Conservation (phyloP, 768 basidiomycete species). For the Ramaria sp. region DNA sequence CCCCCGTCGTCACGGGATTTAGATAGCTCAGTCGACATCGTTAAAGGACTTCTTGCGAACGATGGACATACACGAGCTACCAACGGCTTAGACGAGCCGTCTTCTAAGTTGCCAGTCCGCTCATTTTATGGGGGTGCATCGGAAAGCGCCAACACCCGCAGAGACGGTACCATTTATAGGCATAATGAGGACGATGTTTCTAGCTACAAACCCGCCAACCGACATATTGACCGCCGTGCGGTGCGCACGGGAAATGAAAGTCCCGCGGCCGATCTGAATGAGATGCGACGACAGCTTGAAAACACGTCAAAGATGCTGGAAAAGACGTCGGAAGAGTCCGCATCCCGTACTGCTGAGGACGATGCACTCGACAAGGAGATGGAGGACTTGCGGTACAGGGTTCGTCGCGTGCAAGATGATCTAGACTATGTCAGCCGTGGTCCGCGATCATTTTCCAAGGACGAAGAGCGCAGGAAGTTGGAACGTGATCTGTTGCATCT, state of each 20-base stretch:
- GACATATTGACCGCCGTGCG: constrained; percentile 78
- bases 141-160: constrained; percentile 45
- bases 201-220: constrained; percentile 65
- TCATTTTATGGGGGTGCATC: constrained; percentile 54
- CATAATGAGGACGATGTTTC: constrained; percentile 56
- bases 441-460: constrained; percentile 58
- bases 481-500: constrained; percentile 81
- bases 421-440: constrained; percentile 78
- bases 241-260: constrained; percentile 68
- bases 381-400: constrained; percentile 74
- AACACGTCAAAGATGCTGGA: constrained; percentile 78
- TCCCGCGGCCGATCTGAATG: constrained; percentile 60
- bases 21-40: constrained; percentile 77
- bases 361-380: constrained; percentile 88
- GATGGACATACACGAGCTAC: constrained; percentile 60
- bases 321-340: constrained; percentile 52
- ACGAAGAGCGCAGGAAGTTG: constrained; percentile 75
- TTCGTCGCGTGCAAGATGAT: constrained; percentile 83
- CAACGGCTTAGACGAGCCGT: constrained; percentile 40
- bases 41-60: constrained; percentile 80
- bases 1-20: constrained; percentile 89
- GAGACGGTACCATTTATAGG: constrained; percentile 90
- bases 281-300: constrained; percentile 75
- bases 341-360: constrained; percentile 61
- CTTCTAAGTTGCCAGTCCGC: constrained; percentile 56